phyloP scores from a whole-genome alignment of 164 flowering plant species.

The Berberis vulgaris region DNA sequence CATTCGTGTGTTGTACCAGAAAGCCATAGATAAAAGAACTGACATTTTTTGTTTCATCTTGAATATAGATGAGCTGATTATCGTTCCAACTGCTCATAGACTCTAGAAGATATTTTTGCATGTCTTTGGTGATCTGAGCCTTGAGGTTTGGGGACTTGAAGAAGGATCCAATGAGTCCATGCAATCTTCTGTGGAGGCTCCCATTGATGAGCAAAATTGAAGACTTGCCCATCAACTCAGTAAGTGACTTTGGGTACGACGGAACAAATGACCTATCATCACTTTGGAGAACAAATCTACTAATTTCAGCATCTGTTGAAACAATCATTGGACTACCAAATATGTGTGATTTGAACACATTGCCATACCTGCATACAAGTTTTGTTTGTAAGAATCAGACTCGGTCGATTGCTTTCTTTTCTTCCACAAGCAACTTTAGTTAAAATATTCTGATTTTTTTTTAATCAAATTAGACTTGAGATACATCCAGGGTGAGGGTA shows the following conservation, averaged over 20 bases:
- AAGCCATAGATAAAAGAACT: constrained; percentile 12
- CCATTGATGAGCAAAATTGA: constrained; percentile 83
- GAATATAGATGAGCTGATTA: constrained; percentile 56
- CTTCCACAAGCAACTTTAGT: background rate
- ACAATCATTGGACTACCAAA: constrained; percentile 78
- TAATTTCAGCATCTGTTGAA: constrained; percentile 90
- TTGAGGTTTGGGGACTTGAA: constrained; percentile 70
- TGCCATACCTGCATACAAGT: constrained; percentile 61
- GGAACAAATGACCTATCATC: constrained; percentile 71
- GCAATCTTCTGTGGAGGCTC: constrained; percentile 70
- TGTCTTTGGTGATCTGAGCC: constrained; percentile 71
- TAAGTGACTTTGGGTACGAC: constrained; percentile 78
- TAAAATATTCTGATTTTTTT: background rate
- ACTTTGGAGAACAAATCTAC: constrained; percentile 59
- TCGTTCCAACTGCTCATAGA: constrained; percentile 62
- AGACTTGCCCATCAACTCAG: constrained; percentile 83
- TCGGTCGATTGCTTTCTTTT: background rate
- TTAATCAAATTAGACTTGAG: no score
- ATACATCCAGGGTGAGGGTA: no score
- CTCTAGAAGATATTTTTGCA: constrained; percentile 47
- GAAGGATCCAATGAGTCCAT: constrained; percentile 81
- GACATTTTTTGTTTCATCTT: constrained; percentile 77
- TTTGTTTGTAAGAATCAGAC: background rate
- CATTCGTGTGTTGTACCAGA: no score
- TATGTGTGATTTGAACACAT: constrained; percentile 92